These are phyloP conservation scores for Scheffersomyces ergatensis DNA, from an alignment of 805 yeast species.

Conservation along the genomic window DNA sequence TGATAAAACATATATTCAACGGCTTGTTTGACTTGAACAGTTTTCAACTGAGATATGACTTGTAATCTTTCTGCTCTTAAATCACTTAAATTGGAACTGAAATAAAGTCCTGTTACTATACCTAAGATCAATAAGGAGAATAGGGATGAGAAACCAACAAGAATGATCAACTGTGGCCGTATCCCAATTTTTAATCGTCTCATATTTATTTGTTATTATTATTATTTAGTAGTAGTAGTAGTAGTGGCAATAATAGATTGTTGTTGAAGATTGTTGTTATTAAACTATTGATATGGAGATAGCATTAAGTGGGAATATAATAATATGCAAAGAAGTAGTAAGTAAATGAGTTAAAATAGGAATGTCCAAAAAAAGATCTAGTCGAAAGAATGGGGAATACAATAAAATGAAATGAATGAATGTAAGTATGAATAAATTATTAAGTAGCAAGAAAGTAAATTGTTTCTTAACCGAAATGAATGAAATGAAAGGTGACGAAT, in stretches of 20 bases:
- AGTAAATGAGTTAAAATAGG: not conserved
- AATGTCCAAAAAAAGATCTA: no score
- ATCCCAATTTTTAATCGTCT: conserved; percentile 57
- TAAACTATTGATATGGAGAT: no score
- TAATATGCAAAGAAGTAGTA: not conserved
- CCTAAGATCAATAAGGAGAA: conserved; percentile 72
- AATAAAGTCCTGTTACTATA: conserved; percentile 70
- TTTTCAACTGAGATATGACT: conserved; percentile 77
- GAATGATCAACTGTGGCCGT: conserved; percentile 68
- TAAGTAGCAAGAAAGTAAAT: not conserved
- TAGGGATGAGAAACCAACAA: conserved; percentile 68
- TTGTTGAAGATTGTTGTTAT: no score
- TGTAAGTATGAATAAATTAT: not conserved
- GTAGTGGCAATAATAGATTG: not conserved
- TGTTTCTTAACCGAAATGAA: no score
- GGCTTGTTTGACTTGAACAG: conserved; percentile 74
- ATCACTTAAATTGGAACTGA: conserved; percentile 57
- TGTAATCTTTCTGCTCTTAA: conserved; percentile 68
- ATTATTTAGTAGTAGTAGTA: not conserved
- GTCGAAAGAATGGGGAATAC: not conserved
- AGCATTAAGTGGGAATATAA: not conserved
- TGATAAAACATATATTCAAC: conserved; percentile 65
- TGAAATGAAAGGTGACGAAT: no score
- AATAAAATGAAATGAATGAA: not conserved
- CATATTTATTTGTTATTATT: conserved; percentile 13